Evolutionary conservation across 768 basidiomycete species (phyloP).

Genomic region (Lactarius akahatsu): DNA sequence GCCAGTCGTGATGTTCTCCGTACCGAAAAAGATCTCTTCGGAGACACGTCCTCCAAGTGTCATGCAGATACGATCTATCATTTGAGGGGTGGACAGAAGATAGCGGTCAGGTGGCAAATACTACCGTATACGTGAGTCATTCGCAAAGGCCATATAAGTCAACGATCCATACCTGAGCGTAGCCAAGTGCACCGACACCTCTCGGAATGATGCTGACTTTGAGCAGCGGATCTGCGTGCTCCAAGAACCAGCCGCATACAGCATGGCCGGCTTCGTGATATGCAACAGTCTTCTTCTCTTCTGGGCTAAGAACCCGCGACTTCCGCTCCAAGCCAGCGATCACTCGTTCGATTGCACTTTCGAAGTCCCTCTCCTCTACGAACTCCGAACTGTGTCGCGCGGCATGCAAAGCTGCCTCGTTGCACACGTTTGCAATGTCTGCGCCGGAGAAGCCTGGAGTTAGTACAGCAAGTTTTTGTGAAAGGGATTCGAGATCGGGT

Average conservation of each 20-base stretch:
- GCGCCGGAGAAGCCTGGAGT: slow-evolving; percentile 99
- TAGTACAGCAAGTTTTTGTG: slow-evolving; percentile 92
- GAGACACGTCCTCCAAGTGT: slow-evolving; percentile 96
- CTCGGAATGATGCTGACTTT: slow-evolving; percentile 99
- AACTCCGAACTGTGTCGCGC: slow-evolving; percentile 79
- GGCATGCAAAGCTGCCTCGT: slow-evolving; percentile 94
- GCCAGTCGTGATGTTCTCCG: slow-evolving; percentile 91
- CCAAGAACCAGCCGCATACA: slow-evolving; percentile 97
- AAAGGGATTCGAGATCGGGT: slow-evolving; percentile 53
- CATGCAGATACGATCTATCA: slow-evolving; percentile 96
- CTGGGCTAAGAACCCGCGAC: slow-evolving; percentile 85
- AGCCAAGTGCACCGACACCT: slow-evolving; percentile 92
- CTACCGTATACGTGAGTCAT: slow-evolving; percentile 39
- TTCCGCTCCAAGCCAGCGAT: slow-evolving; percentile 97
- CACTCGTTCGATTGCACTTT: slow-evolving; percentile 96
- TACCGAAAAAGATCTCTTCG: slow-evolving; percentile 96
- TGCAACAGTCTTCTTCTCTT: slow-evolving; percentile 98
- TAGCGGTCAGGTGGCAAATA: slow-evolving; percentile 96
- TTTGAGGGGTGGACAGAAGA: slow-evolving; percentile 91
- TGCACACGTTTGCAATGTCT: slow-evolving; percentile 98
- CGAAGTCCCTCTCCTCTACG: slow-evolving; percentile 85
- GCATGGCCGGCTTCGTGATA: slow-evolving; percentile 99
- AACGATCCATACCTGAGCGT: slow-evolving; percentile 69
- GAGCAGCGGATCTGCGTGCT: slow-evolving; percentile 93
- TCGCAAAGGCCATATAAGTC: not conserved